Percentiles rank a stretch among this genome's conserved stretches.
Conservation (phyloP, 2,329 filamentous ascomycete species). For the Colletotrichum sp. region DNA sequence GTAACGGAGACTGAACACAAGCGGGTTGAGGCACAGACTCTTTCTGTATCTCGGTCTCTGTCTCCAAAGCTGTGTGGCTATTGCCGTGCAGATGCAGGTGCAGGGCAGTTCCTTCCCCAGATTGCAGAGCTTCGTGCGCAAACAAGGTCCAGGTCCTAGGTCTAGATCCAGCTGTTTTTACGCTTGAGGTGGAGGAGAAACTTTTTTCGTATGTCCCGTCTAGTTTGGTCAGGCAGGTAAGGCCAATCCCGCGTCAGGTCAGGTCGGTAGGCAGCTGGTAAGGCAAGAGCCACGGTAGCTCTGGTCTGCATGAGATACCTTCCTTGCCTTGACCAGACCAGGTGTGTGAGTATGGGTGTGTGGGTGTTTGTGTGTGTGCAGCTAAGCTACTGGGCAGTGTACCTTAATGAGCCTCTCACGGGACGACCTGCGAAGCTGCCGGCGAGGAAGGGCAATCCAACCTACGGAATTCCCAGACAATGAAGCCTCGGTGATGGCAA, state of each 20-base stretch:
- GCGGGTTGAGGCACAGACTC: neutral
- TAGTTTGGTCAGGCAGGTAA: neutral
- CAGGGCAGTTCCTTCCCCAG: slow-evolving; percentile 20
- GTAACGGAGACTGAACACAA: neutral
- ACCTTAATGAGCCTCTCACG: neutral
- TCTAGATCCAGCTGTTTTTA: neutral
- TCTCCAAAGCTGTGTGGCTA: neutral
- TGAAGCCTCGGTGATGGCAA: neutral
- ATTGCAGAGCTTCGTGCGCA: slow-evolving; percentile 1
- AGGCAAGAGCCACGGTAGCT: neutral
- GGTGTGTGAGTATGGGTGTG: neutral
- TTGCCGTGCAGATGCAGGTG: neutral
- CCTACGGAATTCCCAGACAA: neutral
- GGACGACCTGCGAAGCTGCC: neutral
- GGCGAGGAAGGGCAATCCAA: neutral
- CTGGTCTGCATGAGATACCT: neutral
- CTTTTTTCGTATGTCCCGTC: neutral
- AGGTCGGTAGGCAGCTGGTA: neutral
- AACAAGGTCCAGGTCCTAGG: neutral
- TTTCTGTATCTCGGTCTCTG: neutral
- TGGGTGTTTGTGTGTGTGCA: neutral
- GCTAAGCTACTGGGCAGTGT: neutral
- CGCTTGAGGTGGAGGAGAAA: slow-evolving; percentile 1
- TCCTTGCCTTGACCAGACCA: neutral
- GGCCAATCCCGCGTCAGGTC: neutral